Conservation (phyloP, 768 basidiomycete species). For the Boletus tylopilopsis region DNA sequence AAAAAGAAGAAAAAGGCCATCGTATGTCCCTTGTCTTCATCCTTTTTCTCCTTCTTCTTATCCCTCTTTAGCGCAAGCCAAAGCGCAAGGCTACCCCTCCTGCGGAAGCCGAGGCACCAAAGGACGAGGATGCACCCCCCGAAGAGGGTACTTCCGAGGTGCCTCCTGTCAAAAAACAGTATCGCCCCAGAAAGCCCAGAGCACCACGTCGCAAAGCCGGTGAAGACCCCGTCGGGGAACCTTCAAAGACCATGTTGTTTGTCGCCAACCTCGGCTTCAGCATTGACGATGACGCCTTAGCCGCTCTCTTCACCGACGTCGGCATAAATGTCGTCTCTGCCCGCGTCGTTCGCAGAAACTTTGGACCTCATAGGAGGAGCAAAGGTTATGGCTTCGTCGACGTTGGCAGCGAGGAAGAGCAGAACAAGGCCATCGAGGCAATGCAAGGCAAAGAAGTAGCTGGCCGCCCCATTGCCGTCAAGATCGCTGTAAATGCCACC, state of each 20-base stretch:
- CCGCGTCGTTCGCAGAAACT: slow-evolving; percentile 83
- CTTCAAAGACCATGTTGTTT: slow-evolving; percentile 86
- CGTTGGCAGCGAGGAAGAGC: slow-evolving; percentile 83
- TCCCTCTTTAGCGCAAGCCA: slow-evolving; percentile 50
- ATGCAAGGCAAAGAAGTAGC: slow-evolving; percentile 86
- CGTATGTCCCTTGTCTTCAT: slow-evolving; percentile 35
- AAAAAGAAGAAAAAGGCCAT: slow-evolving; percentile 76
- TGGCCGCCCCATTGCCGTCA: slow-evolving; percentile 85
- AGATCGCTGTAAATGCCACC: slow-evolving; percentile 88
- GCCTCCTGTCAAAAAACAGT: slow-evolving; percentile 37
- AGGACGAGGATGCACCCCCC: slow-evolving; percentile 30
- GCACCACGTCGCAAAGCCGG: slow-evolving; percentile 68
- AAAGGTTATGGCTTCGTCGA: slow-evolving; percentile 99
- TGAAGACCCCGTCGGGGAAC: slow-evolving; percentile 83
- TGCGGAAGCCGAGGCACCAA: slow-evolving; percentile 28
- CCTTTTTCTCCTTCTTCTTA: slow-evolving; percentile 7
- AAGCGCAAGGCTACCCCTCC: slow-evolving; percentile 36
- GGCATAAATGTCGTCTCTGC: slow-evolving; percentile 81
- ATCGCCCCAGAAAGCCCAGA: slow-evolving; percentile 55
- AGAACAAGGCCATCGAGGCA: slow-evolving; percentile 84
- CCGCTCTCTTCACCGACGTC: slow-evolving; percentile 80
- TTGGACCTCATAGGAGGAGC: slow-evolving; percentile 81
- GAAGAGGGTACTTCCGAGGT: slow-evolving; percentile 38
- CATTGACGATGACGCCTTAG: slow-evolving; percentile 81
- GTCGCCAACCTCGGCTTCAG: slow-evolving; percentile 98